A percentile compares a stretch with the other conserved stretches of the same genome.
phyloP scores from a whole-genome alignment of 2,329 filamentous ascomycete genomes.

The Lecanicillium sp. region DNA sequence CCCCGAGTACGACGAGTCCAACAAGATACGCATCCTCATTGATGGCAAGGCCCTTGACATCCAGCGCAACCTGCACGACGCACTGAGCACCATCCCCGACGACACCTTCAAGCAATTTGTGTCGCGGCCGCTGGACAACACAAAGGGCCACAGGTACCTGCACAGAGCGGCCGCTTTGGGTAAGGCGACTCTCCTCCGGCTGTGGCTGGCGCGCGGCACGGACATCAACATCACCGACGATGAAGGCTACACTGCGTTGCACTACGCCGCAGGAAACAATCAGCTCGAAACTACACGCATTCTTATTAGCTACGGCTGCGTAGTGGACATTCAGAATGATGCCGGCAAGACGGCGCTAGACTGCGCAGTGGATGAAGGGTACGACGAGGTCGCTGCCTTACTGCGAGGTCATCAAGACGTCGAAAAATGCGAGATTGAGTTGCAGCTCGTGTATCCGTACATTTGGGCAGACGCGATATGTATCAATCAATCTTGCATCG shows the following conservation, averaged over 20 bases:
- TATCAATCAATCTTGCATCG: slow-evolving; percentile 19
- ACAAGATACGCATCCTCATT: slow-evolving; percentile 11
- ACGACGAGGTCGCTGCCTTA: slow-evolving; percentile 8
- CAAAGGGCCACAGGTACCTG: slow-evolving; percentile 10
- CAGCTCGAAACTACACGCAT: too few species aligned
- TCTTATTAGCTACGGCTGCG: too few species aligned
- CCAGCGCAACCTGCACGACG: slow-evolving; percentile 15
- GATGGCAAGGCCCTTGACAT: slow-evolving; percentile 12
- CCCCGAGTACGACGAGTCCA: slow-evolving; percentile 9
- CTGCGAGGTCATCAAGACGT: too few species aligned
- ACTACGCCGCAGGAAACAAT: slow-evolving; percentile 12
- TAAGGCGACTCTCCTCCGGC: slow-evolving; percentile 1
- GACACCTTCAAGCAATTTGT: slow-evolving; percentile 9
- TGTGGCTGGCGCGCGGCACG: slow-evolving; percentile 11
- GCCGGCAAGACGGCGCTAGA: slow-evolving; percentile 11
- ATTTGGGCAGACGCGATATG: slow-evolving; percentile 23
- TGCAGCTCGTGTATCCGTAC: too few species aligned
- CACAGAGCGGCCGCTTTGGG: slow-evolving; percentile 10
- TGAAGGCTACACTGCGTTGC: slow-evolving; percentile 10
- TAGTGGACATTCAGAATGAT: slow-evolving; percentile 7
- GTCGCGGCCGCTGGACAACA: slow-evolving; percentile 5
- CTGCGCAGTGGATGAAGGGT: slow-evolving; percentile 10
- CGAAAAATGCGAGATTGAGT: background rate
- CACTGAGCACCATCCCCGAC: slow-evolving; percentile 11
- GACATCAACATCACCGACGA: slow-evolving; percentile 10